Evolutionary conservation across 371 early-diverging fungal genomes (phyloP), one percentile per base, ranked within the genome.

Genomic region (Apophysomyces elegans): DNA sequence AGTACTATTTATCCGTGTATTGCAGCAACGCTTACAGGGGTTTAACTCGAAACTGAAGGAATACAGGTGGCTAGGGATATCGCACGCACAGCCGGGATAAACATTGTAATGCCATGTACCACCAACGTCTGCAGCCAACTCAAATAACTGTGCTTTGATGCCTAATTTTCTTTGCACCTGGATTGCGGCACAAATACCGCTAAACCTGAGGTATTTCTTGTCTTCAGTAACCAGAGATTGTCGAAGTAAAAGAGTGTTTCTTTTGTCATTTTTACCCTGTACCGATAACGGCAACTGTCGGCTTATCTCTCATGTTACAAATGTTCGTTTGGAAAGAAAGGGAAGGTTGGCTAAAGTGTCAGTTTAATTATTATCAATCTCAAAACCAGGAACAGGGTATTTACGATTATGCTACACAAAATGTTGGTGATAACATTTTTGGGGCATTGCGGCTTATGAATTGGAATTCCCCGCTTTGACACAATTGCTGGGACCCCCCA

Each of bases 51-150:
- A 77, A 45, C 78, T 78, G 54, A 81, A 71, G 14, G 78, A 80
- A 69, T 88, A 90, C 41, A 83, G 66, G 68, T 84, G 82, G 4
- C 84, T 78, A 7, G 78, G 73, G 8, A 88, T 70, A 75, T 88
- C 89, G 63, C 88, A 87, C 8, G 80, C 86, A 38, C 77, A 76
- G 0, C 87, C 87, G 36, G 90, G 89, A 58, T 88, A 88, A 0
- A 71, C 80, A 70, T 88, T 89, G 18, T 72, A 70, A 59, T 73
- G 71, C 89, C 89, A 88, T 4, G 85, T 85, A 7, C 87, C 89
- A 1, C 89, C 89, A 21, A 87, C 67, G 39, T 80, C 83, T 5
- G 72, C 66, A 21, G 74, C 75, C 44, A 71, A 72, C 62, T 88
- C 89, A 65, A 76, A 86, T 18, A 88, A 59, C 35, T 73, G 71